phyloP scores from a whole-genome alignment of 1,284 basidiomycete genomes.

The Leccinum pachyderme region DNA sequence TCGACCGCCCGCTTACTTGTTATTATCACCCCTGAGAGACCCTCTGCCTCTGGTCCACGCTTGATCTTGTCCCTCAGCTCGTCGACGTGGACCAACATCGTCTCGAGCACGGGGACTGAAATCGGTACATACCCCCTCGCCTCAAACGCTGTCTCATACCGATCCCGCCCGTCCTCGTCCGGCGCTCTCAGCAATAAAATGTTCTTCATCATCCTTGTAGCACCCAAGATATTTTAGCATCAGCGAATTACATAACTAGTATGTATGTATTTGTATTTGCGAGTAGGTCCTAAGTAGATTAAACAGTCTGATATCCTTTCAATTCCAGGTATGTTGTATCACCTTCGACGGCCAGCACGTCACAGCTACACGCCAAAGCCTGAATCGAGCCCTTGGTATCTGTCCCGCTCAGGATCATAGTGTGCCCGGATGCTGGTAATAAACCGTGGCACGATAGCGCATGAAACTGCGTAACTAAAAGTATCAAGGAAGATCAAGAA shows the following conservation, averaged over 20 bases:
- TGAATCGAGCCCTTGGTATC: background rate
- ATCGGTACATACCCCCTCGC: slow-evolving; percentile 45
- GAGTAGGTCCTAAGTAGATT: no score
- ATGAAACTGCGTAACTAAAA: background rate
- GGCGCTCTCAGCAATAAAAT: slow-evolving; percentile 60
- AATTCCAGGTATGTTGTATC: no score
- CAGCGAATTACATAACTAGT: no score
- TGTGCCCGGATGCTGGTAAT: background rate
- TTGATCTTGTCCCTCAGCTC: slow-evolving; percentile 44
- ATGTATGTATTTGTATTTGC: no score
- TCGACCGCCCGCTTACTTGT: slow-evolving; percentile 73
- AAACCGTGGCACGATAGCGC: background rate
- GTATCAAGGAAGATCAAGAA: background rate
- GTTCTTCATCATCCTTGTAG: slow-evolving; percentile 20
- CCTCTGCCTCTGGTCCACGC: slow-evolving; percentile 35
- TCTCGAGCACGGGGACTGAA: slow-evolving; percentile 68
- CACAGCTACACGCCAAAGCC: background rate
- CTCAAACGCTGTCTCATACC: slow-evolving; percentile 49
- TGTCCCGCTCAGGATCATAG: background rate
- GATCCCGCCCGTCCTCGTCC: slow-evolving; percentile 43
- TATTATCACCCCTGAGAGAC: slow-evolving; percentile 59
- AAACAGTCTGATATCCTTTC: no score
- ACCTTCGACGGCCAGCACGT: background rate
- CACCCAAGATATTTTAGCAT: no score
- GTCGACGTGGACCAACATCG: slow-evolving; percentile 48